These are phyloP conservation scores for Irpex sp. DNA, from an alignment of 1,284 basidiomycete species.

Conservation along the genomic window DNA sequence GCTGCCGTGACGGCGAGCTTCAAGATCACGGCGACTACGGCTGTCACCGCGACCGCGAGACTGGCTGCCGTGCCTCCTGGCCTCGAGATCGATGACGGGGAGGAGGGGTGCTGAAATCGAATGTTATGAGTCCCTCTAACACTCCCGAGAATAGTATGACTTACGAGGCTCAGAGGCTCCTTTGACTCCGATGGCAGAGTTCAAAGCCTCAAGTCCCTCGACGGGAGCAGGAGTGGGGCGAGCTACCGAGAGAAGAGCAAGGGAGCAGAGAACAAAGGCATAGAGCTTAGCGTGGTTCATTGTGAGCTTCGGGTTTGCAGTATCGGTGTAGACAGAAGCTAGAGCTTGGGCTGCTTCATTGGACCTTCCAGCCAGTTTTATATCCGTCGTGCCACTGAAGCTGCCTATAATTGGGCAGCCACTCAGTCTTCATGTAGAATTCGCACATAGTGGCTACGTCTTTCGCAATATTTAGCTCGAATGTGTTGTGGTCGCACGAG, in stretches of 20 bases:
- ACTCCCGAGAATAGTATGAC: not conserved
- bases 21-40: not conserved
- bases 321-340: not conserved
- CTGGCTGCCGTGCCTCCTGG: not conserved
- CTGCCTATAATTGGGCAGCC: not conserved
- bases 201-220: not conserved
- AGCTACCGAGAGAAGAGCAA: not conserved
- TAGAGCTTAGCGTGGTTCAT: not conserved
- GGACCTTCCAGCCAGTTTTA: not conserved
- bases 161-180: not conserved
- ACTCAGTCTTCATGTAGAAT: not conserved
- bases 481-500: not conserved
- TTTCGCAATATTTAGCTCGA: not conserved
- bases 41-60: not conserved
- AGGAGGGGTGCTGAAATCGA: not conserved
- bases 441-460: not conserved
- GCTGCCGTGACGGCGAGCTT: not conserved
- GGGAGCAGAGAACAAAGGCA: slow-evolving; percentile 1
- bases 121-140: not conserved
- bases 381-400: not conserved
- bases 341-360: not conserved
- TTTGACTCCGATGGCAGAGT: not conserved
- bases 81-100: not conserved
- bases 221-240: not conserved
- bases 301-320: not conserved